Conservation (phyloP, 2,329 filamentous ascomycete species). For the Dactylonectria macrodidyma region DNA sequence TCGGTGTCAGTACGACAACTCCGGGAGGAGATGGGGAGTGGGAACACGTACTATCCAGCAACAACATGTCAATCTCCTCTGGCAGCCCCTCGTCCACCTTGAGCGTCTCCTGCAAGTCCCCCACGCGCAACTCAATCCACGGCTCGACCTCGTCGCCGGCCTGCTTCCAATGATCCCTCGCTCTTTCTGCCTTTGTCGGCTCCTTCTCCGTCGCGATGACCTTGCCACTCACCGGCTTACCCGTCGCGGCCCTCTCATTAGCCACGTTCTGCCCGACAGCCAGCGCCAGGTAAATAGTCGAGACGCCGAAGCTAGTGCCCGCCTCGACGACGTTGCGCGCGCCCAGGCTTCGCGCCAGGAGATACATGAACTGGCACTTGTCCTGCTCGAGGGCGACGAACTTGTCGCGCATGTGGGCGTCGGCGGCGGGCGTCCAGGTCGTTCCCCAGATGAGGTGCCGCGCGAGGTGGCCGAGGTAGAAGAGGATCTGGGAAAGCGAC, state of each 20-base stretch:
- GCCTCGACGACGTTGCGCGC: conserved; percentile 72
- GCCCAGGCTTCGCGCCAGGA: conserved; percentile 63
- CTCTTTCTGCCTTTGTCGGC: conserved; percentile 64
- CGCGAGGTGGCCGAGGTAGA: conserved; percentile 44
- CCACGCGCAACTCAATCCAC: conserved; percentile 70
- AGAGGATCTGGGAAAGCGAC: conserved; percentile 44
- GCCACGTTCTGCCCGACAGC: conserved; percentile 66
- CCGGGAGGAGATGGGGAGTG: neutral
- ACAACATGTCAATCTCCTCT: conserved; percentile 66
- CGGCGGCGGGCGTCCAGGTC: conserved; percentile 42
- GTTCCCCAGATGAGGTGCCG: conserved; percentile 44
- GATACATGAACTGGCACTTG: conserved; percentile 71
- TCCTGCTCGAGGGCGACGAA: conserved; percentile 73
- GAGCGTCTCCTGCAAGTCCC: conserved; percentile 69
- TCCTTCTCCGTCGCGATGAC: conserved; percentile 76
- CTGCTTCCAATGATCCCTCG: conserved; percentile 68
- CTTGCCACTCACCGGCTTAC: conserved; percentile 40
- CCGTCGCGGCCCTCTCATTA: conserved; percentile 18
- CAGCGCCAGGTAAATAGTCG: conserved; percentile 74
- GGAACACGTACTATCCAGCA: conserved; percentile 72
- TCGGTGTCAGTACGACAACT: conserved; percentile 7
- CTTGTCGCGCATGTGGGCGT: conserved; percentile 66
- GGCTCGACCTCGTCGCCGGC: conserved; percentile 65
- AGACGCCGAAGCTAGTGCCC: conserved; percentile 74
- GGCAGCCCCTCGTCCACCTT: conserved; percentile 58